Evolutionary conservation across 1,139 yeast species (phyloP).

Genomic region (Taphrina communis): DNA sequence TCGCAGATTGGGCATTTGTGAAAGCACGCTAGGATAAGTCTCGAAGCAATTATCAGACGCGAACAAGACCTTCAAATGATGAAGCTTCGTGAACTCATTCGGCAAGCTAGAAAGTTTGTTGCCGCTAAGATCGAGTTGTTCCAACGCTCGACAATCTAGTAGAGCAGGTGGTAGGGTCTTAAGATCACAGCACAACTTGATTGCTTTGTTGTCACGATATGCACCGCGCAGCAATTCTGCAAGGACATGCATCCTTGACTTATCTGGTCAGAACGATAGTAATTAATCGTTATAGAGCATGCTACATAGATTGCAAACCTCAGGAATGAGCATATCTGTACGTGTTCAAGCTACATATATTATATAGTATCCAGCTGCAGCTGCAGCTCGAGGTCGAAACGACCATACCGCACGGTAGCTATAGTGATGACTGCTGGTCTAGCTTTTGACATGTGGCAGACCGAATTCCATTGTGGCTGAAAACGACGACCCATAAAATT

Average conservation of each 20-base stretch:
- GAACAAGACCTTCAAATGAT: constrained; percentile 12
- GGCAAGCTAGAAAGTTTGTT: constrained; percentile 15
- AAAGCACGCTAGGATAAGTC: constrained; percentile 13
- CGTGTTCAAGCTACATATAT: too few species aligned
- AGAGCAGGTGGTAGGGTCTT: constrained; percentile 14
- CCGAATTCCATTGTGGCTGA: too few species aligned
- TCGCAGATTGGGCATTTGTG: constrained; percentile 12
- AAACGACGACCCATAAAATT: too few species aligned
- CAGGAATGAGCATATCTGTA: too few species aligned
- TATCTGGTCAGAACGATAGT: too few species aligned
- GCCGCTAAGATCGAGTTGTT: constrained; percentile 30
- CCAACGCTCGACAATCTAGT: constrained; percentile 2
- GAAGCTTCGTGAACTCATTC: constrained; percentile 8
- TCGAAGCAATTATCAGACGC: constrained; percentile 27
- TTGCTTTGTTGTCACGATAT: background rate
- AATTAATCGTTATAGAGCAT: too few species aligned
- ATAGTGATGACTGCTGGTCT: too few species aligned
- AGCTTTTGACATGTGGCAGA: too few species aligned
- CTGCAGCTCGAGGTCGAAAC: too few species aligned
- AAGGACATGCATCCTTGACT: constrained; percentile 6
- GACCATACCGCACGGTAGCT: too few species aligned
- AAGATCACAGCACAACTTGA: background rate
- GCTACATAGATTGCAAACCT: too few species aligned
- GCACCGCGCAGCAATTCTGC: background rate
- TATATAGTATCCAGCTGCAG: too few species aligned